These are phyloP conservation scores for Scedosporium minutisporum DNA, from an alignment of 2,329 filamentous ascomycete species.

Conservation along the genomic window DNA sequence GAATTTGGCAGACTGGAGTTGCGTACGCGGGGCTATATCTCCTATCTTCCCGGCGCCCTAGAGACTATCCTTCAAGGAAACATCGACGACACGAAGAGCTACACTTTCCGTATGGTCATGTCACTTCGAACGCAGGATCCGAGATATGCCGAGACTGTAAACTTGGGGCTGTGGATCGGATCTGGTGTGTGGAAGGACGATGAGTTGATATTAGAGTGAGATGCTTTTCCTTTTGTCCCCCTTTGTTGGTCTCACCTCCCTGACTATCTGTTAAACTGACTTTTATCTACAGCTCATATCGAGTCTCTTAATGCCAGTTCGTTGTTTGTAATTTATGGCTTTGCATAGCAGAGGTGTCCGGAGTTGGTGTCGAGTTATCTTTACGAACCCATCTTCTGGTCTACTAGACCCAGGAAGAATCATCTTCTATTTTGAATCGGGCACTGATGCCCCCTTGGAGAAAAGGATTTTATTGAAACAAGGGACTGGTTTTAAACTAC, in stretches of 20 bases:
- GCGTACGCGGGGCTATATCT: slow-evolving; percentile 37
- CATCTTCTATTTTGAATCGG: no score
- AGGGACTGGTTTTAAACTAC: no score
- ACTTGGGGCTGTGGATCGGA: slow-evolving; percentile 40
- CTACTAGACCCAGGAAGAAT: no score
- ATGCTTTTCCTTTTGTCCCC: slow-evolving; percentile 7
- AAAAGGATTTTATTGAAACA: no score
- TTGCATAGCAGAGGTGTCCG: neutral
- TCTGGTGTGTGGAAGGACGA: slow-evolving; percentile 36
- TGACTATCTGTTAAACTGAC: neutral
- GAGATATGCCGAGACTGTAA: slow-evolving; percentile 37
- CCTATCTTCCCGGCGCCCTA: slow-evolving; percentile 33
- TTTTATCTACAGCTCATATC: neutral
- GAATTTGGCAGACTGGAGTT: slow-evolving; percentile 25
- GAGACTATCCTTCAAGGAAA: slow-evolving; percentile 27
- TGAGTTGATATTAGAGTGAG: slow-evolving; percentile 36
- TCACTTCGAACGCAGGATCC: slow-evolving; percentile 41
- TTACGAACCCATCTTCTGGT: neutral
- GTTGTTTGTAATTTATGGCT: neutral
- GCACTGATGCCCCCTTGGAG: no score
- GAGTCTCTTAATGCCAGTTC: neutral
- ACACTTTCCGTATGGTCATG: slow-evolving; percentile 39
- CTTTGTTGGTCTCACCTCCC: neutral
- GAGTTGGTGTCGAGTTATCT: neutral
- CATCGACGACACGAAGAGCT: slow-evolving; percentile 31